phyloP scores from a whole-genome alignment of 805 yeast species.

The Candida nanaspora region DNA sequence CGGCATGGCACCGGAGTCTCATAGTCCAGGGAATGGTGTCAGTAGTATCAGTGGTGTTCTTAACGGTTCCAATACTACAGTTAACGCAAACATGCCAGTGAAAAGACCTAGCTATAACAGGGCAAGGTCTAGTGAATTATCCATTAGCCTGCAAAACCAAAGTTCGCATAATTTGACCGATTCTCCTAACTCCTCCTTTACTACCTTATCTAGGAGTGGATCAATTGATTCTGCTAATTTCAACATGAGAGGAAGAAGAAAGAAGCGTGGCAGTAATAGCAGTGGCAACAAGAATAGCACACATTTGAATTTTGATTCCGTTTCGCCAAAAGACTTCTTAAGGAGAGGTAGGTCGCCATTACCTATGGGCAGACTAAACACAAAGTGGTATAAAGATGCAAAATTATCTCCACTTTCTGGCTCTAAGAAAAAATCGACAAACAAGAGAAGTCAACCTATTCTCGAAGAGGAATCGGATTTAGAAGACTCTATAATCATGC shows the following conservation, averaged over 20 bases:
- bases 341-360: conserved; percentile 27
- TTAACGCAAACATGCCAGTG: conserved; percentile 1
- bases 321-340: conserved; percentile 6
- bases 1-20: not conserved
- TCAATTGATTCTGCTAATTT: conserved; percentile 28
- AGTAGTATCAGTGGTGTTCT: too few relatives aligned
- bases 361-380: conserved; percentile 16
- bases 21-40: too few relatives aligned
- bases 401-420: not conserved
- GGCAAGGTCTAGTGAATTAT: conserved; percentile 26
- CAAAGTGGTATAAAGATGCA: conserved; percentile 18
- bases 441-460: conserved; percentile 4
- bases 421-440: conserved; percentile 5
- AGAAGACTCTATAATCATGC: not conserved
- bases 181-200: conserved; percentile 27
- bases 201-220: conserved; percentile 25
- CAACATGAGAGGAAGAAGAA: conserved; percentile 19
- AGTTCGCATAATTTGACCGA: conserved; percentile 13
- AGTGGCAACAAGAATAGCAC: not conserved
- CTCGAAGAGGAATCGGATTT: conserved; percentile 17
- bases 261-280: conserved; percentile 15
- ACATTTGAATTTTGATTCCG: conserved; percentile 5
- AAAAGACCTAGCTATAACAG: conserved; percentile 20
- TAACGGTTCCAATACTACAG: not conserved
- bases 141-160: conserved; percentile 13